Conservation (phyloP, 2,329 filamentous ascomycete species). For the Aspergillus japonicus region DNA sequence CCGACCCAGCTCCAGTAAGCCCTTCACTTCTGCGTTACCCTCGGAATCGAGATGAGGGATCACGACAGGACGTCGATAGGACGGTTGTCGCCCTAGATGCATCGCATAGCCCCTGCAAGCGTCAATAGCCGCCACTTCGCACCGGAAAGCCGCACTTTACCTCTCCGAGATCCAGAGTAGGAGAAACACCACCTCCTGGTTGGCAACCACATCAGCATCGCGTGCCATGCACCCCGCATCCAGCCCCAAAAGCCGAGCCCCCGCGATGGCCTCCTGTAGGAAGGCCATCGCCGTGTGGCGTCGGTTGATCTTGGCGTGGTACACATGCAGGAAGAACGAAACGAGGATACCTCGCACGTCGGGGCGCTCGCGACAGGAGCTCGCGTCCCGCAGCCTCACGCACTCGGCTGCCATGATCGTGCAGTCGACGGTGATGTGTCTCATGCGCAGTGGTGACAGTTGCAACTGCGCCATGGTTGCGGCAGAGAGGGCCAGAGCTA, state of each 20-base stretch:
- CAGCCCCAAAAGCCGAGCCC: slow-evolving; percentile 23
- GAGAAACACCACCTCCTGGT: slow-evolving; percentile 27
- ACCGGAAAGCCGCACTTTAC: slow-evolving; percentile 10
- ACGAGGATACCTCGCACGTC: slow-evolving; percentile 24
- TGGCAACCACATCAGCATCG: slow-evolving; percentile 21
- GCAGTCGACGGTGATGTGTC: slow-evolving; percentile 17
- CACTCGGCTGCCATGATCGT: slow-evolving; percentile 22
- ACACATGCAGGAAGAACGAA: slow-evolving; percentile 35
- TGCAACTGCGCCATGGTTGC: slow-evolving; percentile 34
- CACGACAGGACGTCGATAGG: slow-evolving; percentile 19
- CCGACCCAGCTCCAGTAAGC: slow-evolving; percentile 25
- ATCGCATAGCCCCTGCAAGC: slow-evolving; percentile 30
- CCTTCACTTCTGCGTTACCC: slow-evolving; percentile 22
- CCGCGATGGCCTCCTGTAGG: slow-evolving; percentile 29
- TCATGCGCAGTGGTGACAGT: slow-evolving; percentile 19
- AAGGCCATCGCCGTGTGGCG: slow-evolving; percentile 30
- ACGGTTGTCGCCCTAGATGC: slow-evolving; percentile 30
- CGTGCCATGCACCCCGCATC: slow-evolving; percentile 11
- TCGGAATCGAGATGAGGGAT: slow-evolving; percentile 2
- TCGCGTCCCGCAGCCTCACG: slow-evolving; percentile 22
- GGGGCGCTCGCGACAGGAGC: slow-evolving; percentile 17
- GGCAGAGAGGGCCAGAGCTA: slow-evolving; percentile 29
- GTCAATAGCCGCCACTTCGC: background rate
- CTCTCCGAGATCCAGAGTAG: slow-evolving; percentile 33
- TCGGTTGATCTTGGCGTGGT: slow-evolving; percentile 33